A percentile compares a stretch with the other conserved stretches of the same genome.
phyloP scores from a whole-genome alignment of 106 monocot species.

The Allium sativum region DNA sequence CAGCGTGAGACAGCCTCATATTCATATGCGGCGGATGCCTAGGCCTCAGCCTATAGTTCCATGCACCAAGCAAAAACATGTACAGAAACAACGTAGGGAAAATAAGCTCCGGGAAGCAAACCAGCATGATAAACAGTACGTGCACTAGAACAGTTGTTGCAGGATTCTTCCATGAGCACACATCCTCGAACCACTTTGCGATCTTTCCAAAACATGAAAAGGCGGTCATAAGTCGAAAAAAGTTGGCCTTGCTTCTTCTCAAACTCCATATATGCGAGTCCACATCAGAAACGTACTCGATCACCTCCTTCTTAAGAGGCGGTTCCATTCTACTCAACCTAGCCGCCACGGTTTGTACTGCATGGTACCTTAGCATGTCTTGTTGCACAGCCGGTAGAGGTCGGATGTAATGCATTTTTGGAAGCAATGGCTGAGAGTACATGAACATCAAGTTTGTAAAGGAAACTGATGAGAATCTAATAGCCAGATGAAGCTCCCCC shows the following conservation, averaged over 20 bases:
- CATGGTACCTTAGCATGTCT: constrained; percentile 35
- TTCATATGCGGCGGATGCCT: constrained; percentile 59
- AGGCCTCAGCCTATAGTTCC: constrained; percentile 52
- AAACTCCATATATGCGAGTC: constrained; percentile 47
- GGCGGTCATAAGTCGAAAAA: constrained; percentile 42
- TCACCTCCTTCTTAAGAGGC: constrained; percentile 54
- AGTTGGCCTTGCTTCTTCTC: constrained; percentile 61
- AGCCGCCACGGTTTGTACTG: constrained; percentile 40
- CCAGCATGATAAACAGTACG: constrained; percentile 43
- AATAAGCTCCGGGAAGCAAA: constrained; percentile 54
- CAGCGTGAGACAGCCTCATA: constrained; percentile 39
- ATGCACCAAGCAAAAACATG: constrained; percentile 43
- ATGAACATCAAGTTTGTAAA: constrained; percentile 22
- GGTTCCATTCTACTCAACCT: constrained; percentile 57
- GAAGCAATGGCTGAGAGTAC: constrained; percentile 44
- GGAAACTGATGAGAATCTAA: constrained; percentile 49
- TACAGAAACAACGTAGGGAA: constrained; percentile 52
- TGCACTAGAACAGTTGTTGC: constrained; percentile 51
- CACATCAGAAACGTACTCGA: constrained; percentile 56
- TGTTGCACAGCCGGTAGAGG: constrained; percentile 36
- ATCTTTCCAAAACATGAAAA: constrained; percentile 31
- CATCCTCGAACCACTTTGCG: constrained; percentile 47
- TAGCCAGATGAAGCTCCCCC: constrained; percentile 72
- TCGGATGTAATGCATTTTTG: constrained; percentile 56
- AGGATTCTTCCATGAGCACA: constrained; percentile 60